A percentile compares a stretch with the other conserved stretches of the same genome.
phyloP scores from a whole-genome alignment of 208 protist species.

The Leishmania turanica region DNA sequence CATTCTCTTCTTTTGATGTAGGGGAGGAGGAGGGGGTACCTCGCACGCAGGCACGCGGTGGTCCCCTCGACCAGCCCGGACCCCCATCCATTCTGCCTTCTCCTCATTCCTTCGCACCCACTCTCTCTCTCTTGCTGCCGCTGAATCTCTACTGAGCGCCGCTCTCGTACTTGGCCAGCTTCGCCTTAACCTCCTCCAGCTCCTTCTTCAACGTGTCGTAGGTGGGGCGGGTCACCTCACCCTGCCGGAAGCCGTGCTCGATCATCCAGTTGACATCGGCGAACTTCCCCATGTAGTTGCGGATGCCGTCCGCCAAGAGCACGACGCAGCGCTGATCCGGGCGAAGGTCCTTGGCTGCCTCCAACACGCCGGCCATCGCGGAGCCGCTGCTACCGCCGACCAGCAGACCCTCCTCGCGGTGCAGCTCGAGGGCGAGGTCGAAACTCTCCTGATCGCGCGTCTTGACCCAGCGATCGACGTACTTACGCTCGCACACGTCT shows the following conservation, averaged over 20 bases:
- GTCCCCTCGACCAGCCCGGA: neutral
- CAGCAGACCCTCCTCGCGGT: conserved; percentile 96
- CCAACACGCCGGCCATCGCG: conserved; percentile 87
- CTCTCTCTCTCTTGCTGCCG: conserved; percentile 10
- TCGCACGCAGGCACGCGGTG: neutral
- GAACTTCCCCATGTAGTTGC: conserved; percentile 99
- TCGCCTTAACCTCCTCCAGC: conserved; percentile 56
- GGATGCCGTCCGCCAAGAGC: conserved; percentile 94
- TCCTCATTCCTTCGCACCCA: neutral
- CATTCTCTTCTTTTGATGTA: neutral
- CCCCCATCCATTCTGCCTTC: conserved; percentile 4
- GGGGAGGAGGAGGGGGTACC: neutral
- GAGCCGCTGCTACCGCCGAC: conserved; percentile 95
- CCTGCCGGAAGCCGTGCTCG: conserved; percentile 92
- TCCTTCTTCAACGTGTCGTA: conserved; percentile 71
- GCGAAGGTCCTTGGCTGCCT: conserved; percentile 92
- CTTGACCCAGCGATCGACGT: conserved; percentile 96
- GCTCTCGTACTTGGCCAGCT: conserved; percentile 70
- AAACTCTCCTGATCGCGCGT: conserved; percentile 94
- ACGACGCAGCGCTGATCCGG: conserved; percentile 94
- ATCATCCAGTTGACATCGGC: conserved; percentile 96
- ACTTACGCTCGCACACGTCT: conserved; percentile 90
- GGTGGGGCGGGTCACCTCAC: conserved; percentile 70
- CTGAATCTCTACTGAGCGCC: conserved; percentile 21
- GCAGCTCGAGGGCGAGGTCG: conserved; percentile 91